phyloP scores from a whole-genome alignment of 2,329 filamentous ascomycete genomes.

The Geosmithia morbida region DNA sequence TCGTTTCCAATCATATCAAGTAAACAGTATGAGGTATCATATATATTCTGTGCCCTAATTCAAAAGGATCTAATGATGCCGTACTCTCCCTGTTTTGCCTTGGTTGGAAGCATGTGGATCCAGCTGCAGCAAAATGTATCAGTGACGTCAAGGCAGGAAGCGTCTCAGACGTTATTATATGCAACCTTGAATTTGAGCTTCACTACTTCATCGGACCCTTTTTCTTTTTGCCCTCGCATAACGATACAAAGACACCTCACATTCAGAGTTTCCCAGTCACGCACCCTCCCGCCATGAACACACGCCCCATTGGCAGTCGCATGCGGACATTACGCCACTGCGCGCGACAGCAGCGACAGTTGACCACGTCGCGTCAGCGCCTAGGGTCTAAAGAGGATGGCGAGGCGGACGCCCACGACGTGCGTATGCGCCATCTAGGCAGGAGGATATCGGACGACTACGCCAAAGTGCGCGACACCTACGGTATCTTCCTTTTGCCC shows the following conservation, averaged over 20 bases:
- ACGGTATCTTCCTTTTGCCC: slow-evolving; percentile 20
- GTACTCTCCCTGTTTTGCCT: neutral
- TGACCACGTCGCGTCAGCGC: neutral
- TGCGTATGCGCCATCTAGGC: slow-evolving; percentile 22
- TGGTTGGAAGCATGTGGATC: neutral
- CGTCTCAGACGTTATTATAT: too few relatives aligned
- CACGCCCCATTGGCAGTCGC: neutral
- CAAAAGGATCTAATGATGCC: neutral
- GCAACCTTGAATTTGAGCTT: too few relatives aligned
- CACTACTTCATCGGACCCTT: too few relatives aligned
- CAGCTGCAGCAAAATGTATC: neutral
- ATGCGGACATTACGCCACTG: neutral
- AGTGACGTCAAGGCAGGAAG: neutral
- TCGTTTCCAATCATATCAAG: neutral
- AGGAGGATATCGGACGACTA: slow-evolving; percentile 30
- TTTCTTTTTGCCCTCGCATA: too few relatives aligned
- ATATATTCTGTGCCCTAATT: neutral
- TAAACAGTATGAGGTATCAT: neutral
- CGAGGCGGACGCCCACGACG: neutral
- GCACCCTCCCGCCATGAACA: neutral
- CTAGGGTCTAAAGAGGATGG: neutral
- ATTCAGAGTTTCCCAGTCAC: neutral
- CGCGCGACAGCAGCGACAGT: neutral
- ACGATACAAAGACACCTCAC: neutral
- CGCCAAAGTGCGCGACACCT: slow-evolving; percentile 26